Evolutionary conservation across 2,329 filamentous ascomycete species (phyloP).

Genomic region (Aspergillus sp.): DNA sequence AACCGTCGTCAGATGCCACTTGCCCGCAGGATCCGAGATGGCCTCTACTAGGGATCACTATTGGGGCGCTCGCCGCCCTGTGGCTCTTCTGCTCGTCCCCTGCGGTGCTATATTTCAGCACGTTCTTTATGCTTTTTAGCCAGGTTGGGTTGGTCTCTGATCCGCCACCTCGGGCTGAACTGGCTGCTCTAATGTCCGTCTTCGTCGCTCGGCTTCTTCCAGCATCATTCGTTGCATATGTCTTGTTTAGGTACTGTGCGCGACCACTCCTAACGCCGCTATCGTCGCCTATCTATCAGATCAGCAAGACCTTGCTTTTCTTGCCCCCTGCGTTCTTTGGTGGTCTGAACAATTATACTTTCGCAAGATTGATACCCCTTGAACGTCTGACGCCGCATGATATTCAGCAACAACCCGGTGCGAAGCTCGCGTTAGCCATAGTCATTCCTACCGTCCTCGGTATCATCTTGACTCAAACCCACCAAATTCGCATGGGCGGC

Average conservation of each 20-base stretch:
- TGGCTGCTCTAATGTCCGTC: constrained; percentile 72
- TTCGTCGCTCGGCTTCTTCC: constrained; percentile 81
- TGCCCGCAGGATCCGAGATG: constrained; percentile 77
- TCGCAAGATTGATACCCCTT: constrained; percentile 84
- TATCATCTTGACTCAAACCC: constrained; percentile 74
- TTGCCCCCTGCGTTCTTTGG: constrained; percentile 89
- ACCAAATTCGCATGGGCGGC: constrained; percentile 82
- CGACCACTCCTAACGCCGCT: constrained; percentile 69
- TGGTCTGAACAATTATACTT: constrained; percentile 89
- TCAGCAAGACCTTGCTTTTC: constrained; percentile 90
- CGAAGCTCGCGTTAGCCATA: constrained; percentile 74
- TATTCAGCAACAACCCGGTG: constrained; percentile 83
- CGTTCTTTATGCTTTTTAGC: constrained; percentile 81
- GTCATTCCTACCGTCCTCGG: constrained; percentile 70
- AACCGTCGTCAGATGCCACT: constrained; percentile 54
- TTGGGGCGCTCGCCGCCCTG: constrained; percentile 73
- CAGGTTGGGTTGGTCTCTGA: constrained; percentile 90
- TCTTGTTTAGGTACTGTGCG: constrained; percentile 82
- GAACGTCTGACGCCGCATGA: constrained; percentile 89
- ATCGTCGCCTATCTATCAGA: constrained; percentile 60
- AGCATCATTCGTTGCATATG: constrained; percentile 81
- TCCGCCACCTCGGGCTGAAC: constrained; percentile 67
- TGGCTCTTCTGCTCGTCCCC: constrained; percentile 81
- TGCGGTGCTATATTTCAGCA: constrained; percentile 77
- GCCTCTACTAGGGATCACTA: constrained; percentile 77